These are phyloP conservation scores for Pyrenopolyporus hunteri DNA, from an alignment of 495 filamentous ascomycete species.

Conservation along the genomic window DNA sequence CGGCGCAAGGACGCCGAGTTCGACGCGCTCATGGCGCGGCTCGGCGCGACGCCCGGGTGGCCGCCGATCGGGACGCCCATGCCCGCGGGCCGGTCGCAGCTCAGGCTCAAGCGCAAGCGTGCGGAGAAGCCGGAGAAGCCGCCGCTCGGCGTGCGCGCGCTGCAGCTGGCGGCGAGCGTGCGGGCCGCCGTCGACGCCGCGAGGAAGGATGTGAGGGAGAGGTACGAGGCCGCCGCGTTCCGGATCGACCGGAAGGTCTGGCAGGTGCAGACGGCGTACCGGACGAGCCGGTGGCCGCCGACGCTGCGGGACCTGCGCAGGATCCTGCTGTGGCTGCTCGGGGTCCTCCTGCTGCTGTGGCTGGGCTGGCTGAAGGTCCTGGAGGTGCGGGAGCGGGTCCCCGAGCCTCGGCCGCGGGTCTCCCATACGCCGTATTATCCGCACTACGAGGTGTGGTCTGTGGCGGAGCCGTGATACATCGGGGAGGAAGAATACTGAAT, in stretches of 20 bases:
- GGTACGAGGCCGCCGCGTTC: background rate
- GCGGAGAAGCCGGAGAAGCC: background rate
- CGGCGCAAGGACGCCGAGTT: background rate
- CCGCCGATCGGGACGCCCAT: too few relatives aligned
- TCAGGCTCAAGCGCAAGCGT: too few relatives aligned
- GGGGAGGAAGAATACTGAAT: background rate
- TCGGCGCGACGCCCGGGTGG: background rate
- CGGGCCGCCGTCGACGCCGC: too few relatives aligned
- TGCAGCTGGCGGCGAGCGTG: too few relatives aligned
- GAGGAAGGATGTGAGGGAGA: background rate
- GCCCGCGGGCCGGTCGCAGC: too few relatives aligned
- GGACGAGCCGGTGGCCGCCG: conserved; percentile 4
- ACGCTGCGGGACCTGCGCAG: background rate
- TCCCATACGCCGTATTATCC: background rate
- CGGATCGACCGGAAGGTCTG: conserved; percentile 4
- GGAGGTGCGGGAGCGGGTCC: background rate
- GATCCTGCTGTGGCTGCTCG: background rate
- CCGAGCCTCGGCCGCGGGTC: background rate
- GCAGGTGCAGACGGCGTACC: conserved; percentile 4
- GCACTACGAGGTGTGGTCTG: conserved; percentile 1
- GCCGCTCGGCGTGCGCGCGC: too few relatives aligned
- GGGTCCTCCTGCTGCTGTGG: background rate
- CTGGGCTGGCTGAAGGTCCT: background rate
- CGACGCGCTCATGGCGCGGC: background rate
- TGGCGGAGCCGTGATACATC: background rate